Percentiles rank a stretch among this genome's conserved stretches.
phyloP scores from a whole-genome alignment of 768 basidiomycete genomes.

The Mycena sanguinolenta region DNA sequence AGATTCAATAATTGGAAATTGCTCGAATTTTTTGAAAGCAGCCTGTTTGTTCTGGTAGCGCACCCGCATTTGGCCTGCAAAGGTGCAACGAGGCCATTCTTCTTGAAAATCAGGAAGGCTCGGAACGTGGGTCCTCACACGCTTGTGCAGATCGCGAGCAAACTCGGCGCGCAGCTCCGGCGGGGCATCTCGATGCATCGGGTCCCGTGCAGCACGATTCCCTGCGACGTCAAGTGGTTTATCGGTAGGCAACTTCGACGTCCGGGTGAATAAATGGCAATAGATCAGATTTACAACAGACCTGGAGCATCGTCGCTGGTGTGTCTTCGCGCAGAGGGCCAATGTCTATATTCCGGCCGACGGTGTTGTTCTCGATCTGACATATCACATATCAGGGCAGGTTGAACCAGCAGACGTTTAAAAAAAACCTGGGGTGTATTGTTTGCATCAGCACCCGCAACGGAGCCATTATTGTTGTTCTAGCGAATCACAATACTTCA shows the following conservation, averaged over 20 bases:
- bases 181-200: not conserved
- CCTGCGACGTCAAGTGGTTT: not conserved
- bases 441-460: no score
- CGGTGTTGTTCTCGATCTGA: no score
- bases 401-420: no score
- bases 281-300: no score
- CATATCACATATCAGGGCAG: no score
- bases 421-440: no score
- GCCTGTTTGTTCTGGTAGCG: not conserved
- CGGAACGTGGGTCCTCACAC: not conserved
- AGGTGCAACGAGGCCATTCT: not conserved
- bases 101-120: not conserved
- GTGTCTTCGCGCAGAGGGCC: no score
- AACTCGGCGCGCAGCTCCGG: not conserved
- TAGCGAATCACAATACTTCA: no score
- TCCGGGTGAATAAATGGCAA: not conserved
- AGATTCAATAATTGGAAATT: no score
- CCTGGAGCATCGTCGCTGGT: not conserved
- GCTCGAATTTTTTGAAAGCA: not conserved
- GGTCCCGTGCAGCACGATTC: not conserved
- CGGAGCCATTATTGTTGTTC: no score
- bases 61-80: not conserved
- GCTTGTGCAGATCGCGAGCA: not conserved
- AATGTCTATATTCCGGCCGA: no score
- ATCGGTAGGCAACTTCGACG: not conserved